phyloP scores from a whole-genome alignment of 257 asterid species.

The Dorcoceras hygrometricum region DNA sequence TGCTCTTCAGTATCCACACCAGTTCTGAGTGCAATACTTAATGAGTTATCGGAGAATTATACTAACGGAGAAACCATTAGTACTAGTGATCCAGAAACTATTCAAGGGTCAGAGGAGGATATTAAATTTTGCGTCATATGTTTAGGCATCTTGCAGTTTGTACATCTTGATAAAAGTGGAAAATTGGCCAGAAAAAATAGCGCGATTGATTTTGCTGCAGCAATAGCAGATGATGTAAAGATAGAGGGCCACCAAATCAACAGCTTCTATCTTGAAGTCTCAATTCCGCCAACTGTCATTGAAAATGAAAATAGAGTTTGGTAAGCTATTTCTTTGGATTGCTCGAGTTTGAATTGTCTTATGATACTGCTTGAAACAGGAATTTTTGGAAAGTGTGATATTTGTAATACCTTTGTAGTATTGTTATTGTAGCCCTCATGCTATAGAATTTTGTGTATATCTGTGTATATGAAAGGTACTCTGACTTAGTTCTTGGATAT shows the following conservation, averaged over 20 bases:
- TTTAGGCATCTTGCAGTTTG: slow-evolving; percentile 71
- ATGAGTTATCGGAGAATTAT: slow-evolving; percentile 36
- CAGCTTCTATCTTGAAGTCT: slow-evolving; percentile 68
- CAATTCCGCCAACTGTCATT: slow-evolving; percentile 56
- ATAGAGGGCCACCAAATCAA: slow-evolving; percentile 48
- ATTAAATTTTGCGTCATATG: slow-evolving; percentile 55
- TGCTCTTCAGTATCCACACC: slow-evolving; percentile 39
- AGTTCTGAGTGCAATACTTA: slow-evolving; percentile 36
- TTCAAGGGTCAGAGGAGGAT: slow-evolving; percentile 34
- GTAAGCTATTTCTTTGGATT: slow-evolving; percentile 43
- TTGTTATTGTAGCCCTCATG: slow-evolving; percentile 3
- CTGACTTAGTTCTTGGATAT: neutral
- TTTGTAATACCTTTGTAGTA: neutral
- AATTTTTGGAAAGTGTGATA: neutral
- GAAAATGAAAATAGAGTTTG: slow-evolving; percentile 68
- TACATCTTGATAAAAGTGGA: slow-evolving; percentile 44
- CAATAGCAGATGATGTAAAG: slow-evolving; percentile 49
- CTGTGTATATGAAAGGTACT: slow-evolving; percentile 1
- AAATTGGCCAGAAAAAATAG: slow-evolving; percentile 40
- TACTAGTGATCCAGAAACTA: slow-evolving; percentile 18
- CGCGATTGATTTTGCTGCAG: slow-evolving; percentile 50
- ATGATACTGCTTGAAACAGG: slow-evolving; percentile 8
- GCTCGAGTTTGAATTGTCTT: slow-evolving; percentile 14
- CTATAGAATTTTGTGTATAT: neutral
- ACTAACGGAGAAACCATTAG: slow-evolving; percentile 27